Evolutionary conservation across 352 stramenopile species (phyloP), one percentile per base, ranked within the genome.

Genomic region (Pythium rishiriense): DNA sequence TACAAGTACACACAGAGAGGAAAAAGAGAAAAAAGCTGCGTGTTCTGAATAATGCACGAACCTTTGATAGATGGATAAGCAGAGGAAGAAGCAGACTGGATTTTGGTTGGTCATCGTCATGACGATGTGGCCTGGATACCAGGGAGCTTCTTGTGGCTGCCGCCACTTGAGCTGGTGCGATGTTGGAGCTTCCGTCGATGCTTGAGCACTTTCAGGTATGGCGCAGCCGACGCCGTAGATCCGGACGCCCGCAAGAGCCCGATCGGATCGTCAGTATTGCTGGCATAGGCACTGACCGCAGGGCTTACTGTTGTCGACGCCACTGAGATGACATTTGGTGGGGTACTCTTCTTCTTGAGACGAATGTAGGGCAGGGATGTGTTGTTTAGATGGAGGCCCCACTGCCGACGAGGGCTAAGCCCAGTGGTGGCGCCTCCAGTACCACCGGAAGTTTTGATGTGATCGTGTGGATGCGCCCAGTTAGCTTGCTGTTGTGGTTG

Each of bases 131-230:
- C 19, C 19, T 58, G n/a, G 22, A 62, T 21, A 41, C 61, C 45
- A 41, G 46, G 54, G 5, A 65, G 49, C 41, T 72, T 31, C 37
- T 58, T 39, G 58, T 61, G 41, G 47, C 45, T 65, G 22, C 29
- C 61, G 43, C 55, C 58, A 29, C n/a, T 67, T 8, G 29, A 39
- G 31, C 41, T 67, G 17, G 22, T 62, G 25, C 43, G 56, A 41
- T 70, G 64, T 19, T 66, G 56, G 3, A 65, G 50, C 51, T 70
- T 75, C 21, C 64, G 75, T 29, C 85, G 75, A 51, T 84, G 81
- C 73, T 91, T 93, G 64, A 91, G 82, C 53, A 88, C 80, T 66
- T 86, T 86, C 12, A 91, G 69, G 45, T 93, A 93, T 53, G 82
- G 79, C 12, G 80, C 78, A 46, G 80, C 69, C 21, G 75, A 24